These are phyloP conservation scores for Erysimum cheiranthoides DNA, from an alignment of 345 rosid genomes.

Conservation along the genomic window DNA sequence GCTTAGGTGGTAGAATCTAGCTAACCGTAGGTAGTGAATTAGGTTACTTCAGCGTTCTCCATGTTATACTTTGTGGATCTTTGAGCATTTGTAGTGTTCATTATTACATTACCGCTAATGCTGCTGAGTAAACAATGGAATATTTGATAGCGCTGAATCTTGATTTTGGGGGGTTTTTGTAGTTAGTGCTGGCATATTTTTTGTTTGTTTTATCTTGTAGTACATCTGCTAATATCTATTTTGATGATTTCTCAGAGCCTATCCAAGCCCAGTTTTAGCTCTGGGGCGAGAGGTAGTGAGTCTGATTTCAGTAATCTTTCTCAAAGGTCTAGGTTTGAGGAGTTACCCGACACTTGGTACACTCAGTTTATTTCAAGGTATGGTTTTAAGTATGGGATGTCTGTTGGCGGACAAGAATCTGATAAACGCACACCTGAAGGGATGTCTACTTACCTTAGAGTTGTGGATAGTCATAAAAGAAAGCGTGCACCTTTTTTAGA, in stretches of 20 bases:
- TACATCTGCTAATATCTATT: background rate
- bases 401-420: slow-evolving; percentile 63
- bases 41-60: background rate
- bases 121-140: background rate
- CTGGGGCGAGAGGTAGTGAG: slow-evolving; percentile 59
- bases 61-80: background rate
- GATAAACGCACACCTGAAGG: slow-evolving; percentile 77
- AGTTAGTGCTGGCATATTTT: background rate
- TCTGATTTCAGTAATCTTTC: slow-evolving; percentile 58
- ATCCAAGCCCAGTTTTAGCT: slow-evolving; percentile 53
- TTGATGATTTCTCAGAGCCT: slow-evolving; percentile 48
- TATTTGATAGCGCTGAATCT: background rate
- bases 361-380: slow-evolving; percentile 74
- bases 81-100: background rate
- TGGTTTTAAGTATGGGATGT: slow-evolving; percentile 60
- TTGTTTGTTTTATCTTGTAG: background rate
- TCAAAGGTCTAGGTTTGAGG: slow-evolving; percentile 76
- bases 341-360: slow-evolving; percentile 92
- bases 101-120: background rate
- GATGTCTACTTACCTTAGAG: slow-evolving; percentile 72
- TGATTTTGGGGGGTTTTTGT: background rate
- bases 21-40: background rate
- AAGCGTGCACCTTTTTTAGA: slow-evolving; percentile 65
- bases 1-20: background rate
- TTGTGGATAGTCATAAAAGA: slow-evolving; percentile 69